Conservation (phyloP, 164 flowering plant genomes). For the Vitis riparia region DNA sequence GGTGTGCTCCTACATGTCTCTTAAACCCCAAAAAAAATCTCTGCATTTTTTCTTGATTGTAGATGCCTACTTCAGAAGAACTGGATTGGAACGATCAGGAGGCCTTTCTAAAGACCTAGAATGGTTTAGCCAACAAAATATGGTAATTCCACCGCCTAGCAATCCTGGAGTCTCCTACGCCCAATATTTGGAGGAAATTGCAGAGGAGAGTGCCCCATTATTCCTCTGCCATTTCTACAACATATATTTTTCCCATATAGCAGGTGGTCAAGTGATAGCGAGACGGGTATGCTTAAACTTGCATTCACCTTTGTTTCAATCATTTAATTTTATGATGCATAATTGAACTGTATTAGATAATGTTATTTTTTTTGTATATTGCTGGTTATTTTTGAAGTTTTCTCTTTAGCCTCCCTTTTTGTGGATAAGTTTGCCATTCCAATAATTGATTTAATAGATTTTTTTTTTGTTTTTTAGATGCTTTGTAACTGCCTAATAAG, state of each 20-base stretch:
- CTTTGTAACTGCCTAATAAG: no score
- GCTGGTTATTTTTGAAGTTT: no score
- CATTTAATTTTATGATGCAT: not conserved
- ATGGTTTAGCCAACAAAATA: slow-evolving; percentile 56
- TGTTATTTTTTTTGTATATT: no score
- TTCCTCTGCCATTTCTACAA: slow-evolving; percentile 90
- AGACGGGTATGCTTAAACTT: slow-evolving; percentile 52
- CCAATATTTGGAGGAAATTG: slow-evolving; percentile 68
- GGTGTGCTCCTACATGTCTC: not conserved
- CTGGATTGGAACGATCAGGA: slow-evolving; percentile 76
- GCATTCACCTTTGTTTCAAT: not conserved
- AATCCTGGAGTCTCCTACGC: slow-evolving; percentile 66
- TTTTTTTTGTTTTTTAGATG: no score
- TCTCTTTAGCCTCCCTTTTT: no score
- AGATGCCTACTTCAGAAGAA: slow-evolving; percentile 86
- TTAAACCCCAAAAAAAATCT: not conserved
- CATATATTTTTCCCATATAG: slow-evolving; percentile 82
- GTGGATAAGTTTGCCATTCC: no score
- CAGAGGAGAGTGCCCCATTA: slow-evolving; percentile 64
- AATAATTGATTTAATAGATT: no score
- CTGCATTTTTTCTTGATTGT: slow-evolving; percentile 6
- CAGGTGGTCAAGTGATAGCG: slow-evolving; percentile 87
- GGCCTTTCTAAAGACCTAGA: slow-evolving; percentile 63
- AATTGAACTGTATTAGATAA: no score
- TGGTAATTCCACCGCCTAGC: slow-evolving; percentile 68